Evolutionary conservation across 225 moss, liverwort and hornwort genomes (phyloP), one percentile per base, ranked within the genome.

Genomic region (Pseudoscleropodium purum): DNA sequence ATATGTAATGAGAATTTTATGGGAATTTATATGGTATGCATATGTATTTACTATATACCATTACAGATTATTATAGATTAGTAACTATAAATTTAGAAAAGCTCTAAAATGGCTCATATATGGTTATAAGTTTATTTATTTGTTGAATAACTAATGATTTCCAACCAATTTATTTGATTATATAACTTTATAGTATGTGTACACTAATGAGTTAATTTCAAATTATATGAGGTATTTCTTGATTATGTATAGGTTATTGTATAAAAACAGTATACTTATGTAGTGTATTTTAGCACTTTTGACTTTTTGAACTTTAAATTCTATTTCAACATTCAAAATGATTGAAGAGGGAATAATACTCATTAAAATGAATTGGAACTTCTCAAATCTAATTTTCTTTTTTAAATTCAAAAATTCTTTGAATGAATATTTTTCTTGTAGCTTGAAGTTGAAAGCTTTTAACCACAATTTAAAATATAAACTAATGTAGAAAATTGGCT

Each of bases 1-100:
- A 39, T 39, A 7, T 39, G 7, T 13, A 13, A n/a, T 69, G 69
- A 69, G 13, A 69, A 69, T n/a, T 69, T 69, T 13, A 69, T 69
- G 2, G 14, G 14, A 39, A 4, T 25, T 7, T 39, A 24, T n/a
- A 1, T 23, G 2, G 2, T 68, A 6, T 68, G 7, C 23, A 24
- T n/a, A 24, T 0, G 4, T n/a, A 7, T 39, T 7, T 4, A n/a
- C 24, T 13, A 69, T 24, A 0, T n/a, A 7, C 13, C 3, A 51
- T 51, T 51, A n/a, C n/a, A n/a, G n/a, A n/a, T n/a, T n/a, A n/a
- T n/a, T n/a, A n/a, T n/a, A n/a, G n/a, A n/a, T n/a, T n/a, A n/a
- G n/a, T n/a, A n/a, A n/a, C n/a, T n/a, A n/a, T n/a, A n/a, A n/a
- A n/a, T n/a, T n/a, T n/a, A n/a, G n/a, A n/a, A n/a, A n/a, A n/a